A percentile compares a stretch with the other conserved stretches of the same genome.
Conservation (phyloP, 139 green algal species). For the Chlorella sp. region DNA sequence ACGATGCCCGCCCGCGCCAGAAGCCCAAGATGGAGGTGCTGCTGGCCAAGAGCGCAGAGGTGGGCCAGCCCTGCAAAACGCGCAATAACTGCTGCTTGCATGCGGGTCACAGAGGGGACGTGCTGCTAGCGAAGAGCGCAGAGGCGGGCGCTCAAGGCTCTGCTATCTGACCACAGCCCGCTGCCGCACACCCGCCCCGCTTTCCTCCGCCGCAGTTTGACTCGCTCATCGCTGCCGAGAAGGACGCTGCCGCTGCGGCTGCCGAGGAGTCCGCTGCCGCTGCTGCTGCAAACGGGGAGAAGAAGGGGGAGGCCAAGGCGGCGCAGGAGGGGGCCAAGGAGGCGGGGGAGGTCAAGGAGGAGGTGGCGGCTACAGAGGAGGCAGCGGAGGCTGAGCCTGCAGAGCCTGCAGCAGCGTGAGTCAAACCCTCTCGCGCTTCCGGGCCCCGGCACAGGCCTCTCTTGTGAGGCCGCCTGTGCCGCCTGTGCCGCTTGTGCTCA, state of each 20-base stretch:
- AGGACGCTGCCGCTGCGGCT: slow-evolving; percentile 17
- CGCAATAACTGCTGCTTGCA: not conserved
- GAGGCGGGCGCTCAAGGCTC: no score
- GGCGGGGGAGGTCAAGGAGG: not conserved
- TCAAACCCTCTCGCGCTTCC: no score
- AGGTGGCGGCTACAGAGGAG: not conserved
- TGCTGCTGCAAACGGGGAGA: not conserved
- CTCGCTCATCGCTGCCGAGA: slow-evolving; percentile 54
- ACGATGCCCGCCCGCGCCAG: slow-evolving; percentile 45
- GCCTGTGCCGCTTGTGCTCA: no score
- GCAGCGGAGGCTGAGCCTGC: not conserved
- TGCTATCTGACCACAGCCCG: not conserved
- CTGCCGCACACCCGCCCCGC: not conserved
- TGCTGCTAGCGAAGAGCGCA: not conserved
- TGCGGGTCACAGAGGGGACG: not conserved
- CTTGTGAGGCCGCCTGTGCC: not conserved
- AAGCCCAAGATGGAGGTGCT: slow-evolving; percentile 88
- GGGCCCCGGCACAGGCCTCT: not conserved
- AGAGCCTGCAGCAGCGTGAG: not conserved
- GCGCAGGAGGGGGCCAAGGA: not conserved
- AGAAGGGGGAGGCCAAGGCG: not conserved
- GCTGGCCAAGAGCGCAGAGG: slow-evolving; percentile 67
- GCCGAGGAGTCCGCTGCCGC: slow-evolving; percentile 9
- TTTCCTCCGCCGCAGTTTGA: slow-evolving; percentile 74
- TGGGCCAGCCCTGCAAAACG: not conserved